Evolutionary conservation across 140 eudicot genomes (phyloP), one percentile per base, ranked within the genome.

Genomic region (Ambrosia hybrid): DNA sequence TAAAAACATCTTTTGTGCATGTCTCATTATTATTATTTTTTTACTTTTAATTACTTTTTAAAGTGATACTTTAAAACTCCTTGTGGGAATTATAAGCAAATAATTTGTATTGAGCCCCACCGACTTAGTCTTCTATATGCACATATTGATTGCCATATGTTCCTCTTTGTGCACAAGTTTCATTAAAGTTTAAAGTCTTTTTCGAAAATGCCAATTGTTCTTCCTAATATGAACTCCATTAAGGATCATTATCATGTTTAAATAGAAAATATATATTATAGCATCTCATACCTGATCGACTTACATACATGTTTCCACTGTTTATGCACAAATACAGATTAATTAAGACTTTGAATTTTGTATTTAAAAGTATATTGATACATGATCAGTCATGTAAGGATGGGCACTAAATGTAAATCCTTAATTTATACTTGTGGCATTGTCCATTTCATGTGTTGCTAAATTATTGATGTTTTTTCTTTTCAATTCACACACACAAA

Each of bases 11-110:
- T 64, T 65, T 51, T 72, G 48, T 71, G 82, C 78, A 72, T 72
- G 78, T 33, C 48, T 79, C 52, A 67, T 57, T 13, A 48, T 62
- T 64, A 78, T 49, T 49, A 1, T 62, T 71, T 53, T 63, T 51
- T 51, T 65, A 71, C 78, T 43, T 78, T 65, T 65, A 65, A 78
- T 53, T 17, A 73, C 83, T 57, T 78, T 71, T 37, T 21, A 66
- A 79, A 73, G 70, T 17, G 66, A 73, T 72, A 72, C 74, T 78
- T 65, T 65, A 65, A 72, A 78, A 65, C 73, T 58, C 75, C 75
- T 79, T 56, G 75, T 67, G 83, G 83, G 79, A 79, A 79, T 79
- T 66, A 79, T 79, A 79, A 57, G 83, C 79, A 79, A 73, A 79
- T 79, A 73, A 79, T 79, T 78, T 79, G 75, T 66, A 66, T 73